Evolutionary conservation across 2,329 filamentous ascomycete species (phyloP), one percentile per base, ranked within the genome.

Genomic region (Aspergillus terreus): DNA sequence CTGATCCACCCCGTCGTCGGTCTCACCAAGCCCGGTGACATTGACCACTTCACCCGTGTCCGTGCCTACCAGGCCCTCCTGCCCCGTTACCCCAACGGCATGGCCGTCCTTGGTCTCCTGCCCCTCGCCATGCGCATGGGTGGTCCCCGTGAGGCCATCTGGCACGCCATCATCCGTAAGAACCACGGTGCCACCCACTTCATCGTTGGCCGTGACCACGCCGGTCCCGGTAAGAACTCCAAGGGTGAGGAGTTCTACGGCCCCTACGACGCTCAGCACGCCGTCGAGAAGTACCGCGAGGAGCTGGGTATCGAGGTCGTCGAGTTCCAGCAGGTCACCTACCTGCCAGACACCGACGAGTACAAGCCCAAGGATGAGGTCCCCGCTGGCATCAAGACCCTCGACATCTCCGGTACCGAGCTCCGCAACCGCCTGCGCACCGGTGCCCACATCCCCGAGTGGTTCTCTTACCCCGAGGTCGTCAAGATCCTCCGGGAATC

Each of bases 101-200:
- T 99, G 94, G 94, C 94, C 53, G 91, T 95, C 36, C 84, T 99
- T 59, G 92, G 91, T 75, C 89, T 99, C 40, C 83, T 99, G 49
- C 92, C 92, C 53, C 82, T 99, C 59, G 94, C 94, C 66, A 99
- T 99, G 94, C 88, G 94, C 71, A 99, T 99, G 94, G 94, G 91
- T 69, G 94, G 94, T 65, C 94, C 94, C 58, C 90, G 94, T 62
- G 94, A 99, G 80, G 94, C 94, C 63, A 91, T 99, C 78, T 99
- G 94, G 94, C 94, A 99, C 81, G 94, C 94, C 69, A 96, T 99
- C 68, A 99, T 99, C 81, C 91, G 94, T 71, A 99, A 97, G 86
- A 99, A 99, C 78, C 92, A 96, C 78, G 94, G 94, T 66, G 91
- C 92, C 44, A 97, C 94, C 14, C 94, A 99, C 82, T 99, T 99